phyloP scores from a whole-genome alignment of 768 basidiomycete genomes.

The Dioszegia aurantiaca region DNA sequence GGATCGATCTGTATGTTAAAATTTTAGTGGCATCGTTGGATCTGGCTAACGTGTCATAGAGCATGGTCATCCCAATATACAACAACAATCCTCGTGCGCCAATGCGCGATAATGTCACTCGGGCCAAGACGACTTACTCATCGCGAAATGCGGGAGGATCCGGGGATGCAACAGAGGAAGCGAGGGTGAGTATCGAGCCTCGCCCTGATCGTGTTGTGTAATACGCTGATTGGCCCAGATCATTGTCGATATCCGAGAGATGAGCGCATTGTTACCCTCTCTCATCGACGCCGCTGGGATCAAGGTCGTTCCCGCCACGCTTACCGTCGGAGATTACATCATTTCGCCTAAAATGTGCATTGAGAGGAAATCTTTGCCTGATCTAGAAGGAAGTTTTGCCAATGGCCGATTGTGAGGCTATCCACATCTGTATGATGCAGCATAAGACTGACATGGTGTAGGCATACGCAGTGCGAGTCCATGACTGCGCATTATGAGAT shows the following conservation, averaged over 20 bases:
- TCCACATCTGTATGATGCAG: too few species aligned
- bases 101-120: conserved; percentile 41
- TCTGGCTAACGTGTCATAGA: conserved; percentile 55
- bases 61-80: conserved; percentile 80
- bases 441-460: conserved; percentile 51
- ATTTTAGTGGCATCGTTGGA: too few species aligned
- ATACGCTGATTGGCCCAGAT: conserved; percentile 59
- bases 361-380: conserved; percentile 90
- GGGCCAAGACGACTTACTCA: conserved; percentile 58
- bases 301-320: conserved; percentile 80
- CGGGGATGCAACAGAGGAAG: conserved; percentile 65
- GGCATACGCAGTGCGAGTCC: conserved; percentile 93
- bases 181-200: conserved; percentile 43
- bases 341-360: conserved; percentile 92
- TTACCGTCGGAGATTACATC: conserved; percentile 95
- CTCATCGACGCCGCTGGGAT: conserved; percentile 78
- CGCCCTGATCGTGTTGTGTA: too few species aligned
- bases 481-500: conserved; percentile 97
- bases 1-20: conserved; percentile 70
- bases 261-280: conserved; percentile 85
- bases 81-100: conserved; percentile 53
- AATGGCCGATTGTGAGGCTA: conserved; percentile 90
- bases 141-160: conserved; percentile 81
- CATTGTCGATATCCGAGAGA: conserved; percentile 95
- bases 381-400: conserved; percentile 88